Conservation (phyloP, 768 basidiomycete genomes). For the Epithele typhae region DNA sequence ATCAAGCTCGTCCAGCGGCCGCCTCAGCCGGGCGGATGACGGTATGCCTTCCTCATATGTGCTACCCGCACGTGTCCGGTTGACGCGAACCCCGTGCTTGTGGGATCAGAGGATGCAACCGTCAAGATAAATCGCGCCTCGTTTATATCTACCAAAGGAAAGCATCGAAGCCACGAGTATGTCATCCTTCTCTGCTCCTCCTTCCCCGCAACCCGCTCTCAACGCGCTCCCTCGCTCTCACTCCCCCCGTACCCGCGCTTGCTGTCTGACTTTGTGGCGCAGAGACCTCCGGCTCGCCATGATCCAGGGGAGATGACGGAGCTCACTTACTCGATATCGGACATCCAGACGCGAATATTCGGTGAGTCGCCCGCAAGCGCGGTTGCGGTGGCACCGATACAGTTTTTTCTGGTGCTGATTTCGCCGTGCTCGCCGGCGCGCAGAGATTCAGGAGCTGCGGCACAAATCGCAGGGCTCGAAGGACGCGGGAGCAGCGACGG, state of each 20-base stretch:
- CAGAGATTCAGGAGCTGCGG: constrained; percentile 90
- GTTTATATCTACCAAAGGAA: constrained; percentile 42
- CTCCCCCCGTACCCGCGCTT: too few species aligned
- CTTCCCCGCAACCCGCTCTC: too few species aligned
- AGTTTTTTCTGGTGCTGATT: too few species aligned
- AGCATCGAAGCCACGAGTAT: constrained; percentile 64
- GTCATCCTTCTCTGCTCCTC: constrained; percentile 26
- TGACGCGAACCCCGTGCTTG: constrained; percentile 3
- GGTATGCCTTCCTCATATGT: constrained; percentile 35
- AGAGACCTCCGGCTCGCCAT: constrained; percentile 77
- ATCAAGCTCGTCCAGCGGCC: constrained; percentile 39
- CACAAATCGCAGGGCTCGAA: constrained; percentile 73
- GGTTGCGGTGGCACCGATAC: too few species aligned
- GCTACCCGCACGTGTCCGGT: background rate
- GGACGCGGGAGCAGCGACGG: constrained; percentile 55
- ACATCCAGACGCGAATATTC: constrained; percentile 89
- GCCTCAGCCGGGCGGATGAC: constrained; percentile 57
- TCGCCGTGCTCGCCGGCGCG: too few species aligned
- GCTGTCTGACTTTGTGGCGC: too few species aligned
- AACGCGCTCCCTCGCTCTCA: background rate
- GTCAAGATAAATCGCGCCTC: constrained; percentile 53
- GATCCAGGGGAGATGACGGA: constrained; percentile 82
- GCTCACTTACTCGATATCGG: constrained; percentile 80
- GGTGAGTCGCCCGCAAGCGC: too few species aligned
- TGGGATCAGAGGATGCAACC: constrained; percentile 60